Base-by-base conservation (phyloP, 257 asterid genomes). In the Jacaranda copaia region DNA sequence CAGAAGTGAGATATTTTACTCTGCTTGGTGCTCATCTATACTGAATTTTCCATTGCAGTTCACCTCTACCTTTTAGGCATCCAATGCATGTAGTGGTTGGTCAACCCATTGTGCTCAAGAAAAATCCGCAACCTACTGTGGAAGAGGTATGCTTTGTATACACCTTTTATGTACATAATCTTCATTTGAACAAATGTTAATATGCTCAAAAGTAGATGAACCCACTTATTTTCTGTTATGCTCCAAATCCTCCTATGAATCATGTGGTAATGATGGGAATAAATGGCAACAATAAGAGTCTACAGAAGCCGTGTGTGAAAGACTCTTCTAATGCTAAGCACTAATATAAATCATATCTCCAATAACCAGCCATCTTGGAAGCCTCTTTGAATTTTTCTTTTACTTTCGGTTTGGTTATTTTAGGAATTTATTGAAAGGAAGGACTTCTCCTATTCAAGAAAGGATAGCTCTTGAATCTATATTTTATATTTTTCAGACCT, bases 51-150 rank as follows among this genome's bases (percentile, higher is more conserved):
- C 79, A 8, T 42, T 83, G 86, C 92, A 93, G 99, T 73, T 80
- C 97, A 73, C 99, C 99, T 53, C 55, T 96, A 36, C 98, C 99
- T 8, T 83, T 93, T 62, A 85, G 86, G 80, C 87, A 56, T 61
- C 99, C 97, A 11, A 76, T 96, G 90, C 93, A 96, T 79, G 95
- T 96, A 74, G 98, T 93, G 76, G 97, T 96, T 82, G 99, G 99
- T 56, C 91, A 73, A 66, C 99, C 99, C 2, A 91, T 96, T 79
- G 20, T 63, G 71, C 68, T 89, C 65, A 70, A 88, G 88, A 93
- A 84, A 86, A 91, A 88, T 74, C 80, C 93, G 5, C 84, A 89
- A 36, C 99, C 99, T 32, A 81, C 96, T 32, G 43, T 5, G n/a
- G 95, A 89, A 81, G 97, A 91, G 99, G 99, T 89, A 87, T 59